Evolutionary conservation across 306 rosid species (phyloP).

Genomic region (Lathyrus tuberosus): DNA sequence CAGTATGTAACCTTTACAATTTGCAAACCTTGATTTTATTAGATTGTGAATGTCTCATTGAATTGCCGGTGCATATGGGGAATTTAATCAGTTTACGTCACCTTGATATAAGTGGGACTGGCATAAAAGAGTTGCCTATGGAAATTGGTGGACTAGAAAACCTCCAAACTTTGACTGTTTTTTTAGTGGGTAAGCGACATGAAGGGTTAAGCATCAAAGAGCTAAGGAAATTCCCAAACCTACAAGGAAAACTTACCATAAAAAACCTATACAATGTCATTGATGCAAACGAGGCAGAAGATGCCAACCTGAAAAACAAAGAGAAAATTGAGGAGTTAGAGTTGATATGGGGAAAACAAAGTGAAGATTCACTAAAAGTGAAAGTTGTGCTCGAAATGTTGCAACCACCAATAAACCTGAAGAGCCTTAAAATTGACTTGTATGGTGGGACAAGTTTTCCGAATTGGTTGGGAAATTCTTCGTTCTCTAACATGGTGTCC

Average conservation of each 20-base stretch:
- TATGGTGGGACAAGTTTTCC: slow-evolving; percentile 23
- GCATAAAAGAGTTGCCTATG: not conserved
- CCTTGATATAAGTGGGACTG: not conserved
- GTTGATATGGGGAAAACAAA: not conserved
- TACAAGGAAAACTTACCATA: not conserved
- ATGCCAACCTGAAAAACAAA: not conserved
- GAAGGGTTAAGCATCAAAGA: not conserved
- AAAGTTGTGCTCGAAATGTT: not conserved
- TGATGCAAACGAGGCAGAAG: no score
- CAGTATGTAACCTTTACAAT: slow-evolving; percentile 6
- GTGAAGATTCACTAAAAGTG: not conserved
- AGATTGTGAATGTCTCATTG: not conserved
- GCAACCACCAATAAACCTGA: not conserved
- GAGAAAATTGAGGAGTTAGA: not conserved
- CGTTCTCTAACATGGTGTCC: slow-evolving; percentile 6
- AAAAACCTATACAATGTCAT: no score
- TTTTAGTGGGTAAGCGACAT: not conserved
- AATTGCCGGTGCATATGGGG: not conserved
- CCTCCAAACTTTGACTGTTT: not conserved
- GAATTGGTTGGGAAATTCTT: slow-evolving; percentile 22
- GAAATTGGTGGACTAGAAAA: not conserved
- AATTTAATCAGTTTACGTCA: not conserved
- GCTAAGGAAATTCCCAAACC: not conserved
- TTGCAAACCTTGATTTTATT: slow-evolving; percentile 18
- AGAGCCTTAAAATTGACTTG: not conserved